Evolutionary conservation across 257 asterid genomes (phyloP), one percentile per base, ranked within the genome.

Genomic region (Solanum infundibuliforme): DNA sequence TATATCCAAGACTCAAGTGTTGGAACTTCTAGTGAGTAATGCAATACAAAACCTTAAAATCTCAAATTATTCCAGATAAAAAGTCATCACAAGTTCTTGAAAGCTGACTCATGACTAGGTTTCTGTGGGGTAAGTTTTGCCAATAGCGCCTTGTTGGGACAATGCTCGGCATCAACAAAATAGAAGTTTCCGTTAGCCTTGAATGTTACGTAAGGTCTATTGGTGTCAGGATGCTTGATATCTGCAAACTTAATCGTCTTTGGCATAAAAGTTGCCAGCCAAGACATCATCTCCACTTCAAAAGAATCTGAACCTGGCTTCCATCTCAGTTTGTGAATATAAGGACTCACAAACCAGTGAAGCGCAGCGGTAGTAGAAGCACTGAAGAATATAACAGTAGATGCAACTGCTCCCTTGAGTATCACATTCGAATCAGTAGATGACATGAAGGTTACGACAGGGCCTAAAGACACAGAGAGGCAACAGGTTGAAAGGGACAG

Each of bases 291-390:
- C 79, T 97, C 98, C 48, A 96, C 99, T 93, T 97, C 98, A 12
- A 97, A 97, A 91, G 92, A 90, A 88, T 96, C 98, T 0, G 99
- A 95, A 73, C 99, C 99, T 6, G 99, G 99, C 90, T 92, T 94
- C 99, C 99, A 97, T 71, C 93, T 95, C 55, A 97, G 95, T 65
- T 91, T 95, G 93, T 97, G 99, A 55, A 97, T 89, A 35, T 97
- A 97, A 38, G 99, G 99, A 93, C 96, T 95, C 87, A 95, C 98
- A 29, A 96, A 97, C 99, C 99, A 97, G 91, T 97, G 98, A 86
- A 97, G 98, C 52, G 92, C 99, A 2, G 91, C 96, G 16, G 99
- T 97, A 1, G 99, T 95, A 5, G 98, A 90, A 89, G 99, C 99
- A 86, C 99, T 95, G 6, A 95, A 52, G 92, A 97, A 93, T 85